Percentiles rank a stretch among this genome's conserved stretches.
These are phyloP conservation scores for Cicer yamashitae DNA, from an alignment of 306 rosid genomes.

Conservation along the genomic window DNA sequence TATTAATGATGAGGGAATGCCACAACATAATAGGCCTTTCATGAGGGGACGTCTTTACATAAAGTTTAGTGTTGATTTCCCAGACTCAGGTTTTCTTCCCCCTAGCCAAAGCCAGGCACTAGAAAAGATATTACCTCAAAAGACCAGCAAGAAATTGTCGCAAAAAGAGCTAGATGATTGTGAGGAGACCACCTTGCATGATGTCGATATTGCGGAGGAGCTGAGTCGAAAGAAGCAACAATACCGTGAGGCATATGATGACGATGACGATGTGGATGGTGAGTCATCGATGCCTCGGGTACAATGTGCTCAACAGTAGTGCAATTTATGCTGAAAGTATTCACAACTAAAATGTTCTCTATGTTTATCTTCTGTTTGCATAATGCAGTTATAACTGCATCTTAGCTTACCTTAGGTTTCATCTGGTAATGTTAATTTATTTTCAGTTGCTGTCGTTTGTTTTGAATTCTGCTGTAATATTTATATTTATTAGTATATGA, in stretches of 20 bases:
- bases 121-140: constrained; percentile 53
- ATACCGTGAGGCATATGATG: constrained; percentile 64
- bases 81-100: constrained; percentile 58
- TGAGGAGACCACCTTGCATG: constrained; percentile 72
- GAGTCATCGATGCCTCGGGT: constrained; percentile 57
- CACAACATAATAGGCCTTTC: constrained; percentile 65
- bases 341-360: constrained; percentile 10
- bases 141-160: constrained; percentile 50
- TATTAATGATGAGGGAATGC: constrained; percentile 84
- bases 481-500: constrained; percentile 9
- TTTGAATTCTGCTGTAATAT: constrained; percentile 35
- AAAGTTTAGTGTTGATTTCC: constrained; percentile 66
- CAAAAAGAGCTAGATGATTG: constrained; percentile 70
- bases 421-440: constrained; percentile 19
- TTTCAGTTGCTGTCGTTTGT: constrained; percentile 7
- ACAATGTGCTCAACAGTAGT: constrained; percentile 79
- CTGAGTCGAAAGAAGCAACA: constrained; percentile 63
- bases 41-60: constrained; percentile 70
- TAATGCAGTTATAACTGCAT: constrained; percentile 47
- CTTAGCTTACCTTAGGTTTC: constrained; percentile 39
- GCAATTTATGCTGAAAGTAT: constrained; percentile 22
- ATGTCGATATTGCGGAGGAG: constrained; percentile 69
- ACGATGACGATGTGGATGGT: constrained; percentile 69
- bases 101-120: constrained; percentile 56
- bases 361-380: constrained; percentile 41